phyloP scores from a whole-genome alignment of 2,329 filamentous ascomycete species.

The Hymenoscyphus fraxineus region DNA sequence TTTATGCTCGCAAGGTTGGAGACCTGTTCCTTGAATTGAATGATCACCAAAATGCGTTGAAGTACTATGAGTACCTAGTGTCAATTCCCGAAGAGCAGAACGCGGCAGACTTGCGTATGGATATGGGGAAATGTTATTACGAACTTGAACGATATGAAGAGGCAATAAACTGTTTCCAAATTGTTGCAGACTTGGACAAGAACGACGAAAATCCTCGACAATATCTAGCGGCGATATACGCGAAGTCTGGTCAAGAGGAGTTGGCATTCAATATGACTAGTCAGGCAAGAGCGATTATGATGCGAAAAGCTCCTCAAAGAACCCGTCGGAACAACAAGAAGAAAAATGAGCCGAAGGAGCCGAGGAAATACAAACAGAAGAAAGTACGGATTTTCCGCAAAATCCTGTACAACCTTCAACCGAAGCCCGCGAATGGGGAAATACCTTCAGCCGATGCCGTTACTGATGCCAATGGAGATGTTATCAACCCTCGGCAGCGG shows the following conservation, averaged over 20 bases:
- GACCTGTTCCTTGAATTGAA: slow-evolving; percentile 52
- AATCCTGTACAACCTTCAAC: not conserved
- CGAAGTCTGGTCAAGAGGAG: slow-evolving; percentile 67
- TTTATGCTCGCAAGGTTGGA: slow-evolving; percentile 73
- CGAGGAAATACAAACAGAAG: not conserved
- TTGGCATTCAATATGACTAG: slow-evolving; percentile 74
- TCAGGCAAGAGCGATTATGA: slow-evolving; percentile 44
- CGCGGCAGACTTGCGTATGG: slow-evolving; percentile 41
- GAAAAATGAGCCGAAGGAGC: not conserved
- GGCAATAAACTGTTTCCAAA: slow-evolving; percentile 74
- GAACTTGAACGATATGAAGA: slow-evolving; percentile 58
- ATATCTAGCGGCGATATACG: slow-evolving; percentile 80
- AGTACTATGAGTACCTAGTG: slow-evolving; percentile 54
- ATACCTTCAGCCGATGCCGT: too few species aligned
- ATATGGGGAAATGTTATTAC: slow-evolving; percentile 63
- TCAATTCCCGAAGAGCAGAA: slow-evolving; percentile 45
- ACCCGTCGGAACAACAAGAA: not conserved
- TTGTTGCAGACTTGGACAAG: slow-evolving; percentile 67
- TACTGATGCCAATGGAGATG: not conserved
- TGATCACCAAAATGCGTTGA: slow-evolving; percentile 51
- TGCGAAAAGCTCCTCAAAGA: not conserved
- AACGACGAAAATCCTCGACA: slow-evolving; percentile 72
- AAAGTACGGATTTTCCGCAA: not conserved
- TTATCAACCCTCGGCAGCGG: not conserved
- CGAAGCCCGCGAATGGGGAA: not conserved